Percentiles rank a stretch among this genome's conserved stretches.
phyloP scores from a whole-genome alignment of 2,329 filamentous ascomycete genomes.

The Aureobasidium namibiae region DNA sequence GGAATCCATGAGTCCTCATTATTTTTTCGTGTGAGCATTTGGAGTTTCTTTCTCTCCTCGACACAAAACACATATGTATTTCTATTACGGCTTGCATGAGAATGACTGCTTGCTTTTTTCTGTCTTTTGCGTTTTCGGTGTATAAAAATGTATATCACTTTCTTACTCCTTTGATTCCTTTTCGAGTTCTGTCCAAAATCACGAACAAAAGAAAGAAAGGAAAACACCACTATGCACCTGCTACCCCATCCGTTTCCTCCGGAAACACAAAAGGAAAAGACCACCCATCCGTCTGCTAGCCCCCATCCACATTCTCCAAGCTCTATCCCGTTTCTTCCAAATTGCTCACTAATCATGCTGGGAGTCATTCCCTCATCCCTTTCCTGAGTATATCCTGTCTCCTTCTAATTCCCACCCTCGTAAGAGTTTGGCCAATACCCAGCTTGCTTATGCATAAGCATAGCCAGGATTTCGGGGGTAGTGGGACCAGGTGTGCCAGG shows the following conservation, averaged over 20 bases:
- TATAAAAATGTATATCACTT: slow-evolving; percentile 5
- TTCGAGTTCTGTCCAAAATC: too few relatives aligned
- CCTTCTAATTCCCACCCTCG: too few relatives aligned
- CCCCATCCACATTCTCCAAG: too few relatives aligned
- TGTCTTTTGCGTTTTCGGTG: neutral
- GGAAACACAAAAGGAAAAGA: neutral
- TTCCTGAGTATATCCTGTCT: neutral
- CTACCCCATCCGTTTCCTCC: too few relatives aligned
- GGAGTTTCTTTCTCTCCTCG: neutral
- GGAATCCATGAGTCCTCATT: neutral
- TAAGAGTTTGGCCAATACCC: too few relatives aligned
- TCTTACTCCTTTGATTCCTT: neutral
- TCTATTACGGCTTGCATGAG: neutral
- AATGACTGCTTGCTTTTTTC: neutral
- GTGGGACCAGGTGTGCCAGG: neutral
- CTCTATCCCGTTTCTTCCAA: neutral
- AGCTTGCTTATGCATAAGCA: too few relatives aligned
- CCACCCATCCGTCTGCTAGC: too few relatives aligned
- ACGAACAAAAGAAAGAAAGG: too few relatives aligned
- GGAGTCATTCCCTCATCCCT: neutral
- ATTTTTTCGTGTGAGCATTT: neutral
- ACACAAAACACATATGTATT: neutral
- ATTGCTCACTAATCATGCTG: neutral
- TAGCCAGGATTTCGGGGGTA: too few relatives aligned
- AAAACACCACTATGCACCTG: too few relatives aligned